phyloP scores from a whole-genome alignment of 257 asterid genomes.

The Ocimum tenuiflorum region DNA sequence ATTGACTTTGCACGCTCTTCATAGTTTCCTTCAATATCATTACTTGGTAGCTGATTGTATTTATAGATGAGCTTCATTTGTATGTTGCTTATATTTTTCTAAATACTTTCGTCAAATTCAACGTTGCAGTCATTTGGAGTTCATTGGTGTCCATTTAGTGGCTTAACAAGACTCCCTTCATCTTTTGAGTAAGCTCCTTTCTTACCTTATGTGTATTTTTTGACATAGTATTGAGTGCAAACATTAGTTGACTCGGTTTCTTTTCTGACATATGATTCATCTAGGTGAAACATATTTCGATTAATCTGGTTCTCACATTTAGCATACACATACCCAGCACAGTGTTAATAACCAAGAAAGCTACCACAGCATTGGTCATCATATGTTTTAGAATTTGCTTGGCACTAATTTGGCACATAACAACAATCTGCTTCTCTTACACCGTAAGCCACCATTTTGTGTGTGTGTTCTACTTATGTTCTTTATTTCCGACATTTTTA shows the following conservation, averaged over 20 bases:
- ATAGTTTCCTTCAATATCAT: neutral
- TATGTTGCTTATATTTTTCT: neutral
- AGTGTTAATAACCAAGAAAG: neutral
- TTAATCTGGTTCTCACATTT: neutral
- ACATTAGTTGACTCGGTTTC: neutral
- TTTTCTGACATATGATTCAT: neutral
- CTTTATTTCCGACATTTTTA: neutral
- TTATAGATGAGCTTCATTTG: neutral
- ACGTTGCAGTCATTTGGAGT: conserved; percentile 80
- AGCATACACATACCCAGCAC: neutral
- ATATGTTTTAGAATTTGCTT: neutral
- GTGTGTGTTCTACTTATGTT: neutral
- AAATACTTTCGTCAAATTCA: conserved; percentile 19
- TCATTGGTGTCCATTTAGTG: conserved; percentile 90
- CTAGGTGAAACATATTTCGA: neutral
- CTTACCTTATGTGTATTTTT: conserved; percentile 2
- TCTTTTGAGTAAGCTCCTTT: conserved; percentile 64
- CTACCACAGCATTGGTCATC: neutral
- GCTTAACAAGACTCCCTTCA: conserved; percentile 65
- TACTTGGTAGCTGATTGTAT: too few species aligned
- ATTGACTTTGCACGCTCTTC: neutral
- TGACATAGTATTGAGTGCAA: neutral
- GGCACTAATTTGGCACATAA: neutral
- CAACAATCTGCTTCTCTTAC: neutral
- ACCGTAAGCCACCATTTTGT: neutral